Conservation (phyloP, 176 grass and related monocot species). For the Oryza glumipatula region DNA sequence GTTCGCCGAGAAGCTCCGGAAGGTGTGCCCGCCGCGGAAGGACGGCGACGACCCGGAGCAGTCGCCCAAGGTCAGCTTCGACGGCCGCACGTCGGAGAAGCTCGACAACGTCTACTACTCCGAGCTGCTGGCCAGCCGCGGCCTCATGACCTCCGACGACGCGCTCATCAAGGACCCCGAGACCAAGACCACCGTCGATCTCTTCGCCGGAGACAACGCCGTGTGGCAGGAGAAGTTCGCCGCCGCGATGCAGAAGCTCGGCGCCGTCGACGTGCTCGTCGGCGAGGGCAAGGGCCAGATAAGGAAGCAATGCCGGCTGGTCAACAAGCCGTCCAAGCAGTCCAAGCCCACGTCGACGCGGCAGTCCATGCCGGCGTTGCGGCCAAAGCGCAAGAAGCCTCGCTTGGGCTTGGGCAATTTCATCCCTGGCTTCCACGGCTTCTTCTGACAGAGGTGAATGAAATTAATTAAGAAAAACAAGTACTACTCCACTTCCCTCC, state of each 20-base stretch:
- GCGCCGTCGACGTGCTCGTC: slow-evolving; percentile 50
- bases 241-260: slow-evolving; percentile 53
- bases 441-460: neutral
- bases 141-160: slow-evolving; percentile 58
- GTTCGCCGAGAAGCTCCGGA: slow-evolving; percentile 18
- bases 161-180: slow-evolving; percentile 35
- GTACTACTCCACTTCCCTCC: too few species aligned
- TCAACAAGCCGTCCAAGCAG: slow-evolving; percentile 25
- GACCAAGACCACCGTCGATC: slow-evolving; percentile 34
- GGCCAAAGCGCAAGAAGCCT: neutral
- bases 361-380: neutral
- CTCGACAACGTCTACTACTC: slow-evolving; percentile 61
- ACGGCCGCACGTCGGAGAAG: slow-evolving; percentile 8
- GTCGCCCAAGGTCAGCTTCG: slow-evolving; percentile 55
- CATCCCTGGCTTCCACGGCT: neutral
- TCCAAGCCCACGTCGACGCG: neutral
- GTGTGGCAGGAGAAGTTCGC: slow-evolving; percentile 55
- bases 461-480: too few species aligned
- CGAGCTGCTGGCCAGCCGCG: slow-evolving; percentile 39
- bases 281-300: slow-evolving; percentile 31
- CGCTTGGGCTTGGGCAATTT: neutral
- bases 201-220: slow-evolving; percentile 16
- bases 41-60: slow-evolving; percentile 20
- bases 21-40: slow-evolving; percentile 21
- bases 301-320: slow-evolving; percentile 30